Base-by-base conservation (phyloP, 495 filamentous ascomycete species). In the Penicillium cataractarum region DNA sequence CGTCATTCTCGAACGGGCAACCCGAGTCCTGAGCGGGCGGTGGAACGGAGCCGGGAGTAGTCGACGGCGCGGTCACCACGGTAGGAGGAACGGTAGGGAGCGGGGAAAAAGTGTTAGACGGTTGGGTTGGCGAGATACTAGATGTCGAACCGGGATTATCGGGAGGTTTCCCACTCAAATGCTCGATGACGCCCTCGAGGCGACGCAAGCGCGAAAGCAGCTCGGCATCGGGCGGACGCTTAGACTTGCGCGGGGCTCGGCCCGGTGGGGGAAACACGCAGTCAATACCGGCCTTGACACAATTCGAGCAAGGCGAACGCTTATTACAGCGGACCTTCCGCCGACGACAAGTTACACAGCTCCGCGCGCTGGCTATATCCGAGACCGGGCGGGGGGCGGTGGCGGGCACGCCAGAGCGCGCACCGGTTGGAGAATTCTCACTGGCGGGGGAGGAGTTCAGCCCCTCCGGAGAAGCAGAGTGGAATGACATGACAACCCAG, bases 291-390 rank as follows among this genome's bases (percentile, higher is more conserved):
- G 88, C 89, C 67, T 88, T 88, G 52, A 83, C 82, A 74, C 93
- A 97, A 69, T 97, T 96, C 55, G 87, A 87, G 76, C 93, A 97
- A 6, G 92, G 92, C 67, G 82, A 78, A 46, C 85, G 80, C 74
- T 96, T 96, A 78, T 97, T 91, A 75, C 93, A 97, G 58, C 89
- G 88, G 5, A 95, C 92, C 72, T 97, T 97, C 50, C 92, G 82
- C 62, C 88, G 85, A 24, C 92, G 84, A 71, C 92, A 97, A 29
- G 90, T 95, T 3, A 92, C 86, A 74, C 92, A 97, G 64, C 90
- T 93, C 58, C 92, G 83, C 9, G 88, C 83, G 66, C 87, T 89
- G 39, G 63, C 55, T 42, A 57, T 60, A 52, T 68, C 65, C 29
- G 59, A 15, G 35, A 60, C 10, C 40, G 65, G 48, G 56, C 50